These are phyloP conservation scores for Halenospora varia DNA, from an alignment of 495 filamentous ascomycete species.

Conservation along the genomic window DNA sequence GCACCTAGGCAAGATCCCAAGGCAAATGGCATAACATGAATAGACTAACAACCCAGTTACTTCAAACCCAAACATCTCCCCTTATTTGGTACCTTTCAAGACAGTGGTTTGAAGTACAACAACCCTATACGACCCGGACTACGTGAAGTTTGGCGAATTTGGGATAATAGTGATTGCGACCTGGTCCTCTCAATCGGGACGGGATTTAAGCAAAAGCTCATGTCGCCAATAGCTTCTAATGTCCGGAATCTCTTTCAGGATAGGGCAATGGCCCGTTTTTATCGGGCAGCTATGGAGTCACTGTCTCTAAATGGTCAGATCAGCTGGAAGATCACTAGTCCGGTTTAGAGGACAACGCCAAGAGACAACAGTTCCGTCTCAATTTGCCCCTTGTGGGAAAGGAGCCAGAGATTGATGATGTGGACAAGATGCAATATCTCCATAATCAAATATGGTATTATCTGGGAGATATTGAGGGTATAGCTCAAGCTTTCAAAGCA, in stretches of 20 bases:
- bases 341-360: slow-evolving; percentile 14
- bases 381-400: slow-evolving; percentile 13
- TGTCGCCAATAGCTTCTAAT: slow-evolving; percentile 12
- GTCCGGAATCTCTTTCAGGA: slow-evolving; percentile 16
- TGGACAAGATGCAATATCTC: slow-evolving; percentile 17
- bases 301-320: slow-evolving; percentile 17
- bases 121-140: slow-evolving; percentile 14
- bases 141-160: slow-evolving; percentile 10
- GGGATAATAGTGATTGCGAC: slow-evolving; percentile 12
- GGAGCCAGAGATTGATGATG: slow-evolving; percentile 16
- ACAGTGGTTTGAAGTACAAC: slow-evolving; percentile 19
- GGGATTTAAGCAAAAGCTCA: slow-evolving; percentile 13
- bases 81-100: slow-evolving; percentile 15
- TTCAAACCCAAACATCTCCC: slow-evolving; percentile 16
- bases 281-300: slow-evolving; percentile 18
- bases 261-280: slow-evolving; percentile 14
- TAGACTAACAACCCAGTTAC: slow-evolving; percentile 10
- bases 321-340: slow-evolving; percentile 20
- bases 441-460: slow-evolving; percentile 7
- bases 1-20: slow-evolving; percentile 12
- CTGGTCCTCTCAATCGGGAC: slow-evolving; percentile 16
- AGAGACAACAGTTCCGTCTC: slow-evolving; percentile 18
- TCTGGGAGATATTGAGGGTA: slow-evolving; percentile 15
- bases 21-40: not conserved
- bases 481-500: slow-evolving; percentile 17